Conservation (phyloP, 2,329 filamentous ascomycete genomes). For the Pseudogymnoascus sp. region DNA sequence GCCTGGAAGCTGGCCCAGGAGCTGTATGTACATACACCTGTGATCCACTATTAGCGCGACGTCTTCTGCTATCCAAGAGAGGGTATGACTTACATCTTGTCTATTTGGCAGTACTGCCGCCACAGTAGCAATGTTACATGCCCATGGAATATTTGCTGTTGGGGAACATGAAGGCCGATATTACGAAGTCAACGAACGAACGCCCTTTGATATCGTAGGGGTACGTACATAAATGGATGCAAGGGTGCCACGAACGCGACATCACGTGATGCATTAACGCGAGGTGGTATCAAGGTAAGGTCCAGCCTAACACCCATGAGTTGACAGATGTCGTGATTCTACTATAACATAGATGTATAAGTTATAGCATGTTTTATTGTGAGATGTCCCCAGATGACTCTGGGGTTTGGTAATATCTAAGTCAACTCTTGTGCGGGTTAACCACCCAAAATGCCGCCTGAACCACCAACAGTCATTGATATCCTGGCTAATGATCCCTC, state of each 20-base stretch:
- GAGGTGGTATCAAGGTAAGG: neutral
- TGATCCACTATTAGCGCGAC: neutral
- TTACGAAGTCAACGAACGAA: neutral
- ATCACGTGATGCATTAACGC: neutral
- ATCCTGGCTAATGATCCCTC: slow-evolving; percentile 20
- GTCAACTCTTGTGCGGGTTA: neutral
- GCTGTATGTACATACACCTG: slow-evolving; percentile 3
- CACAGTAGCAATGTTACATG: slow-evolving; percentile 4
- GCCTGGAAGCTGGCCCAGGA: neutral
- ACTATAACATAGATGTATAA: slow-evolving; percentile 1
- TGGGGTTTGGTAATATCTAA: slow-evolving; percentile 4
- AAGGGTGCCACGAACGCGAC: neutral
- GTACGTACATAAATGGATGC: slow-evolving; percentile 4
- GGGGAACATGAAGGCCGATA: neutral
- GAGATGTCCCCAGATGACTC: slow-evolving; percentile 1
- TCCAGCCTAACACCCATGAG: neutral
- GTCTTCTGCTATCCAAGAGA: neutral
- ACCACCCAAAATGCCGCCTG: slow-evolving; percentile 17
- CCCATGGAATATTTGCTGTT: neutral
- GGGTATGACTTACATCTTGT: neutral
- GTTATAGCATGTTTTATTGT: slow-evolving; percentile 3
- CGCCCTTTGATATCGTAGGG: neutral
- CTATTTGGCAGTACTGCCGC: neutral
- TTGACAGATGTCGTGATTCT: neutral
- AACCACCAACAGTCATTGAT: slow-evolving; percentile 17